These are phyloP conservation scores for Phaeophleospora eucalypticola DNA, from an alignment of 2,329 filamentous ascomycete species.

Conservation along the genomic window DNA sequence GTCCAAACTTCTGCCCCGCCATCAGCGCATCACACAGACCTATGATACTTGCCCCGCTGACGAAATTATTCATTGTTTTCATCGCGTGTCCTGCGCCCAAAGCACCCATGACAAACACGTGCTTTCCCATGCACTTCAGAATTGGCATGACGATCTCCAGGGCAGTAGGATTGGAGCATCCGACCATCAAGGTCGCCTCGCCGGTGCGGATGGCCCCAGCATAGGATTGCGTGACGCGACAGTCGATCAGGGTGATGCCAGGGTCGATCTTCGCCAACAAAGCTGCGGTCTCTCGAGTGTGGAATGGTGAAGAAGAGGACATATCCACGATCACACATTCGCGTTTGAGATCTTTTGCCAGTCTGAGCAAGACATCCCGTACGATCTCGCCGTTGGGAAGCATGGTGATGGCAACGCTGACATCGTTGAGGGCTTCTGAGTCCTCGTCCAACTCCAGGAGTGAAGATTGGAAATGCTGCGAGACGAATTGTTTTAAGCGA, in stretches of 20 bases:
- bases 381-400: slow-evolving; percentile 31
- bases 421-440: slow-evolving; percentile 19
- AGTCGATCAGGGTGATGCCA: slow-evolving; percentile 30
- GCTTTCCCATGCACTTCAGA: slow-evolving; percentile 29
- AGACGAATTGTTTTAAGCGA: slow-evolving; percentile 12
- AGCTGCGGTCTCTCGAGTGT: slow-evolving; percentile 27
- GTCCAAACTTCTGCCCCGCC: slow-evolving; percentile 32
- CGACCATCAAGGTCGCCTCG: slow-evolving; percentile 34
- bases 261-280: slow-evolving; percentile 24
- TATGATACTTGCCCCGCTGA: slow-evolving; percentile 28
- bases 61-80: slow-evolving; percentile 35
- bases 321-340: slow-evolving; percentile 30
- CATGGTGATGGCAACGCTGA: slow-evolving; percentile 30
- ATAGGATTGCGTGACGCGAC: slow-evolving; percentile 32
- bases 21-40: slow-evolving; percentile 29
- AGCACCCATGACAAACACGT: slow-evolving; percentile 33
- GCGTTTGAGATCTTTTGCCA: slow-evolving; percentile 24
- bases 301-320: slow-evolving; percentile 31
- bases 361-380: slow-evolving; percentile 24
- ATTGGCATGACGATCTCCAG: slow-evolving; percentile 30
- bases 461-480: slow-evolving; percentile 7
- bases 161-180: slow-evolving; percentile 22
- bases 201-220: slow-evolving; percentile 30
- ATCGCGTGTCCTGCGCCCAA: slow-evolving; percentile 32
- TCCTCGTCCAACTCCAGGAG: too few species aligned